Evolutionary conservation across 441 rosid species (phyloP), one percentile per base, ranked within the genome.

Genomic region (Corymbia citriodora): DNA sequence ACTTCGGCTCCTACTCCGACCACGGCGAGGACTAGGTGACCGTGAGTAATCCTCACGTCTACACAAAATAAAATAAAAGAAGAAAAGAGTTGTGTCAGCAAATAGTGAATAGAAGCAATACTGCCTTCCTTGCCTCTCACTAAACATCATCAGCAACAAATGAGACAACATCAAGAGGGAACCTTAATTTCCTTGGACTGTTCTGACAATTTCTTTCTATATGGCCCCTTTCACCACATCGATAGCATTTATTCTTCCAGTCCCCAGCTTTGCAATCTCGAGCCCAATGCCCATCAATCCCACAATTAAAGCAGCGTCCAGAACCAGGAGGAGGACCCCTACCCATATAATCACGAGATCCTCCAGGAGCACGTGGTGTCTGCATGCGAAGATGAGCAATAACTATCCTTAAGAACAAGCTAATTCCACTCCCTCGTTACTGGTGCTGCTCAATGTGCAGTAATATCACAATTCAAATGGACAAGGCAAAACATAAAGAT

Each of bases 161-260:
- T 31, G 29, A 65, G 87, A 63, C 11, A 82, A 33, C 29, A 79
- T 25, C 18, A 40, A 31, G 31, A 89, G 55, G 88, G 89, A 93
- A 95, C 97, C 92, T 95, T 65, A 94, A 88, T 92, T 96, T 96
- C 94, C 95, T 94, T 12, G 96, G 96, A 90, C 97, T 96, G 93
- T 96, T 96, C 82, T 95, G 96, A 92, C 97, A 96, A 89, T 95
- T 96, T 91, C 98, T 92, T 94, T 96, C 98, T 83, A 96, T 94
- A 88, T 96, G 97, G 87, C 97, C 97, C 82, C 97, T 91, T 59
- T 96, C 97, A 3, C 97, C 97, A 93, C 98, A 96, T 87, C 97
- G 98, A 90, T 96, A 96, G 92, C 98, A 96, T 92, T 95, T 95
- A 89, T 96, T 96, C 94, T 96, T 96, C 98, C 97, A 96, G 94